These are phyloP conservation scores for Chenopodium berlandieri DNA, from an alignment of 148 eudicot genomes.

Conservation along the genomic window DNA sequence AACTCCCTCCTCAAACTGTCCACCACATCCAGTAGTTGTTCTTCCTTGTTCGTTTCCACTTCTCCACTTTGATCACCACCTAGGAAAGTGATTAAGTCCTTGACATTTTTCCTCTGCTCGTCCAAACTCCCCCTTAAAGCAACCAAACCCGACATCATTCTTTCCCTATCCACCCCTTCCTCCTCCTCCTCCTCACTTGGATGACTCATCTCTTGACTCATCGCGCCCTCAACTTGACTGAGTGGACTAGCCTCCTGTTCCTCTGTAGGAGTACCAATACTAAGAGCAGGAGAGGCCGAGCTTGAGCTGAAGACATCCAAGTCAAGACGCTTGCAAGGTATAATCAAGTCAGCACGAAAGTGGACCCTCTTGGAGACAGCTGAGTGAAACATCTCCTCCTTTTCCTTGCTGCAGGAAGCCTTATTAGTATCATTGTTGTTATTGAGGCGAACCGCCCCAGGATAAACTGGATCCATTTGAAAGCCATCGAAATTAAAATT, in stretches of 20 bases:
- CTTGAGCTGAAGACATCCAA: slow-evolving; percentile 22
- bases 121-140: slow-evolving; percentile 59
- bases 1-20: slow-evolving; percentile 52
- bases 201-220: slow-evolving; percentile 12
- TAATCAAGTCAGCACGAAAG: slow-evolving; percentile 30
- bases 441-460: not conserved
- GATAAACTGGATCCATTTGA: slow-evolving; percentile 63
- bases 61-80: slow-evolving; percentile 28
- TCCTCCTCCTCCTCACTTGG: slow-evolving; percentile 1
- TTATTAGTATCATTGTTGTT: too few relatives aligned
- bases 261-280: slow-evolving; percentile 22
- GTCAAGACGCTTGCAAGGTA: slow-evolving; percentile 27
- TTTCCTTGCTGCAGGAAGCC: not conserved
- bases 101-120: slow-evolving; percentile 55
- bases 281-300: slow-evolving; percentile 15
- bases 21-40: slow-evolving; percentile 37
- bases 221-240: slow-evolving; percentile 9
- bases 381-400: not conserved
- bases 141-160: slow-evolving; percentile 45
- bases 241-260: slow-evolving; percentile 29
- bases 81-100: slow-evolving; percentile 37
- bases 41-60: slow-evolving; percentile 42
- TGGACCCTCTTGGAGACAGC: slow-evolving; percentile 21
- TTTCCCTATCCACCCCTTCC: slow-evolving; percentile 36
- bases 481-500: slow-evolving; percentile 72